Conservation (phyloP, 2,329 filamentous ascomycete genomes). For the Clonostachys chloroleuca region DNA sequence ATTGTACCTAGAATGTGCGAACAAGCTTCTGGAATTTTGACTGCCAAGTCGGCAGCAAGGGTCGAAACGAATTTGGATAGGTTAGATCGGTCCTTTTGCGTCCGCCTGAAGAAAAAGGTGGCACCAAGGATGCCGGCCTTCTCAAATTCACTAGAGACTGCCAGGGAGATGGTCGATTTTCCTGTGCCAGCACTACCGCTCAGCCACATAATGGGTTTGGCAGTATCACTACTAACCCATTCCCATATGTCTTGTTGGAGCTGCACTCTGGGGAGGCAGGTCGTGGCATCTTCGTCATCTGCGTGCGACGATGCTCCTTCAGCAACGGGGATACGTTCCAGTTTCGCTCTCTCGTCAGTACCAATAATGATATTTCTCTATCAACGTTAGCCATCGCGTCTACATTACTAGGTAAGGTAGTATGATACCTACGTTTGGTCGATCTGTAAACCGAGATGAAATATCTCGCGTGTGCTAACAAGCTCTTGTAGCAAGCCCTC, state of each 20-base stretch:
- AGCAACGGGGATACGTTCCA: too few species aligned
- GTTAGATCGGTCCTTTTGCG: conserved; percentile 27
- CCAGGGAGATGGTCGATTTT: conserved; percentile 31
- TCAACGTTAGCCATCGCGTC: too few species aligned
- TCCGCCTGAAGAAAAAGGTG: conserved; percentile 40
- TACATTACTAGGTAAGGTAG: too few species aligned
- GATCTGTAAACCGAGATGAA: too few species aligned
- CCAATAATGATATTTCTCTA: too few species aligned
- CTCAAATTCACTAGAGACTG: conserved; percentile 11
- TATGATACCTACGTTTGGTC: too few species aligned
- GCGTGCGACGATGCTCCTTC: too few species aligned
- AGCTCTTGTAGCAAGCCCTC: too few species aligned
- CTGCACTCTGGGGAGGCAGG: conserved; percentile 18
- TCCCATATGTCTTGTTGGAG: conserved; percentile 18
- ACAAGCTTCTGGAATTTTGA: conserved; percentile 16
- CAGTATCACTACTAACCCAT: conserved; percentile 15
- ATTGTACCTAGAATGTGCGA: conserved; percentile 18
- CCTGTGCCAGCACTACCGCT: conserved; percentile 31
- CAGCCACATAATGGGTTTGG: conserved; percentile 25
- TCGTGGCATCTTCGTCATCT: neutral
- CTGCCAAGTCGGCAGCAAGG: conserved; percentile 24
- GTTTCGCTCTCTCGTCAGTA: too few species aligned
- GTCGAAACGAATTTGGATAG: conserved; percentile 31
- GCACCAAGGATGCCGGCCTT: conserved; percentile 14
- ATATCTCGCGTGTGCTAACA: too few species aligned